phyloP scores from a whole-genome alignment of 441 rosid species.

The Gossypium schwendimanii region DNA sequence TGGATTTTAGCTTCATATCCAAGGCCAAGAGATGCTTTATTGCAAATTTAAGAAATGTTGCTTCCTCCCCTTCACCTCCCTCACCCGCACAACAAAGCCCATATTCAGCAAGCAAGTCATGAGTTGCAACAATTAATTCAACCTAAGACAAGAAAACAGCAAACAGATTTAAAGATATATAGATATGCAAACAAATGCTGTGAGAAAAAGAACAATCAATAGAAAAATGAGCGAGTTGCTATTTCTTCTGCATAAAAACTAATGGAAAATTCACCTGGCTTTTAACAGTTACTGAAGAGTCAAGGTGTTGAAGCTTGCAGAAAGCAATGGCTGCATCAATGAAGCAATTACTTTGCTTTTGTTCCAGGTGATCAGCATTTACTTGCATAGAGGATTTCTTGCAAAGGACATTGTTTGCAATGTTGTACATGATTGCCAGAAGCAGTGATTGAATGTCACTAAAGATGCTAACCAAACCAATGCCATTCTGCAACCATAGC shows the following conservation, averaged over 20 bases:
- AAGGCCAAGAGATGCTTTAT: conserved; percentile 89
- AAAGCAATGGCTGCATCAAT: conserved; percentile 79
- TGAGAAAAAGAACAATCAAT: conserved; percentile 6
- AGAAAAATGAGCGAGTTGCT: not conserved
- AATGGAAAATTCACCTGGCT: conserved; percentile 53
- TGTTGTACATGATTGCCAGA: conserved; percentile 72
- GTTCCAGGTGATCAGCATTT: conserved; percentile 51
- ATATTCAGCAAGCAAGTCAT: conserved; percentile 88
- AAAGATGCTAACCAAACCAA: conserved; percentile 36
- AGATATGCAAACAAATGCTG: conserved; percentile 1
- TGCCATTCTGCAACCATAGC: conserved; percentile 52
- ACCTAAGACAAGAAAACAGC: conserved; percentile 41
- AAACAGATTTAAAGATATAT: not conserved
- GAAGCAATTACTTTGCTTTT: conserved; percentile 65
- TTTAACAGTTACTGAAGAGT: conserved; percentile 51
- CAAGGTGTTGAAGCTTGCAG: conserved; percentile 93
- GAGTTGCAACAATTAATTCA: conserved; percentile 80
- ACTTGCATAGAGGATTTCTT: conserved; percentile 48
- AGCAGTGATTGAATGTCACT: conserved; percentile 69
- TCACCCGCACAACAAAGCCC: conserved; percentile 92
- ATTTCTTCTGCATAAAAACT: not conserved
- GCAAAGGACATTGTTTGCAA: conserved; percentile 52
- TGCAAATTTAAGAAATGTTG: conserved; percentile 85
- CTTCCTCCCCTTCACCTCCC: conserved; percentile 80
- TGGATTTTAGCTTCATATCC: conserved; percentile 89